A percentile compares a stretch with the other conserved stretches of the same genome.
These are phyloP conservation scores for Nannizziopsis arthrosporioides DNA, from an alignment of 2,329 filamentous ascomycete genomes.

Conservation along the genomic window DNA sequence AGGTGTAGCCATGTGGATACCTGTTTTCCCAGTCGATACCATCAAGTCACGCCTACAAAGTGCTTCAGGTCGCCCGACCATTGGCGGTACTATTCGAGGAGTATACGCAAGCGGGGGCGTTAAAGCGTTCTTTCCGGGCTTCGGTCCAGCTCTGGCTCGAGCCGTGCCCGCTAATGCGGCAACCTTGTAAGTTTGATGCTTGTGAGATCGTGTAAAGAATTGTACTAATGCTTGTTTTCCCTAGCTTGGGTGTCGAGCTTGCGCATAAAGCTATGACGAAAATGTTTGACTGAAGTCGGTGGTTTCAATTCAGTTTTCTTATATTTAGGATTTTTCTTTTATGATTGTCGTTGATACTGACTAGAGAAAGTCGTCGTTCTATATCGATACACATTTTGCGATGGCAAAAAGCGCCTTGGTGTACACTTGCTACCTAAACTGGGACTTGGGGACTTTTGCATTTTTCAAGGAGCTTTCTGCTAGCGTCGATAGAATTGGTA, in stretches of 20 bases:
- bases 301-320: too few species aligned
- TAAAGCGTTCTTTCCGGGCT: constrained; percentile 93
- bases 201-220: not conserved
- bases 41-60: constrained; percentile 92
- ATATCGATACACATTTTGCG: too few species aligned
- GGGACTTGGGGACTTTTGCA: not conserved
- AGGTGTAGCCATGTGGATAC: constrained; percentile 97
- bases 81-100: constrained; percentile 65
- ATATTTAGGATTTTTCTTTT: too few species aligned
- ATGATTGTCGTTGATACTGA: too few species aligned
- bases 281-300: constrained; percentile 28
- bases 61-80: constrained; percentile 69
- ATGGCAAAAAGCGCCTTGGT: too few species aligned
- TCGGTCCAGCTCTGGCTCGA: constrained; percentile 81
- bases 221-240: constrained; percentile 11
- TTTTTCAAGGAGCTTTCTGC: not conserved
- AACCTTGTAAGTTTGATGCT: constrained; percentile 53
- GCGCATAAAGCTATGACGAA: constrained; percentile 42
- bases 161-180: constrained; percentile 94
- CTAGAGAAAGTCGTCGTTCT: too few species aligned
- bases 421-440: not conserved
- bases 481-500: not conserved
- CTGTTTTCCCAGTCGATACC: constrained; percentile 94
- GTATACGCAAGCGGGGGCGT: constrained; percentile 74
- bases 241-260: constrained; percentile 38